A percentile compares a stretch with the other conserved stretches of the same genome.
phyloP scores from a whole-genome alignment of 352 stramenopile genomes.

The Phytophthora citricola region DNA sequence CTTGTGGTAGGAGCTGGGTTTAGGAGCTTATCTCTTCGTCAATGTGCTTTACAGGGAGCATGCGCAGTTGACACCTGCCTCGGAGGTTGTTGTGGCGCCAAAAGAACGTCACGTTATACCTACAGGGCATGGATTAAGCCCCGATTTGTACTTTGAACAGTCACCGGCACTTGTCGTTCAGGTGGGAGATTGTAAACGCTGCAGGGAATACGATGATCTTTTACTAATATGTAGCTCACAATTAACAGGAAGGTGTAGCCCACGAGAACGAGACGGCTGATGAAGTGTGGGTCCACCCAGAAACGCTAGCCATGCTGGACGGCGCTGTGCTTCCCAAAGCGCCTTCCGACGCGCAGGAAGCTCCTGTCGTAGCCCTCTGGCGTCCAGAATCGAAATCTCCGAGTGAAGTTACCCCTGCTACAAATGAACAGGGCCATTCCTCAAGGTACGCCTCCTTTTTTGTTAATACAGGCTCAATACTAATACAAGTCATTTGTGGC shows the following conservation, averaged over 20 bases:
- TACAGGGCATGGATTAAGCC: slow-evolving; percentile 39
- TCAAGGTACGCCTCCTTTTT: slow-evolving; percentile 13
- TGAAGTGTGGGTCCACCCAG: slow-evolving; percentile 75
- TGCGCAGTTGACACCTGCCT: slow-evolving; percentile 71
- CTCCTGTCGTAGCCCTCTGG: slow-evolving; percentile 54
- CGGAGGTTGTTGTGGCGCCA: slow-evolving; percentile 77
- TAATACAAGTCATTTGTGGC: background rate
- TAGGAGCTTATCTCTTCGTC: background rate
- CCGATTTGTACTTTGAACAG: slow-evolving; percentile 67
- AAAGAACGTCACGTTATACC: slow-evolving; percentile 61
- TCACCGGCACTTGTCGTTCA: slow-evolving; percentile 62
- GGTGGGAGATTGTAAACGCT: slow-evolving; percentile 15
- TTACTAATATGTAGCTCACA: background rate
- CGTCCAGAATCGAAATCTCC: slow-evolving; percentile 14
- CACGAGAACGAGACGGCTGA: slow-evolving; percentile 45
- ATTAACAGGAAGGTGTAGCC: slow-evolving; percentile 24
- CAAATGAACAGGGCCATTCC: slow-evolving; percentile 18
- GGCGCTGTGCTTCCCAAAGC: slow-evolving; percentile 48
- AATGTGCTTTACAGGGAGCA: slow-evolving; percentile 50
- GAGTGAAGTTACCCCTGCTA: slow-evolving; percentile 2
- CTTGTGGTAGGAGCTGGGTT: background rate
- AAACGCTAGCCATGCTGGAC: slow-evolving; percentile 66
- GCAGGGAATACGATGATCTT: too few species aligned
- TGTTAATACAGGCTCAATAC: slow-evolving; percentile 8
- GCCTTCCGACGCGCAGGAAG: slow-evolving; percentile 40